A percentile compares a stretch with the other conserved stretches of the same genome.
Conservation (phyloP, 1,139 yeast genomes). For the Diutina siamensis region DNA sequence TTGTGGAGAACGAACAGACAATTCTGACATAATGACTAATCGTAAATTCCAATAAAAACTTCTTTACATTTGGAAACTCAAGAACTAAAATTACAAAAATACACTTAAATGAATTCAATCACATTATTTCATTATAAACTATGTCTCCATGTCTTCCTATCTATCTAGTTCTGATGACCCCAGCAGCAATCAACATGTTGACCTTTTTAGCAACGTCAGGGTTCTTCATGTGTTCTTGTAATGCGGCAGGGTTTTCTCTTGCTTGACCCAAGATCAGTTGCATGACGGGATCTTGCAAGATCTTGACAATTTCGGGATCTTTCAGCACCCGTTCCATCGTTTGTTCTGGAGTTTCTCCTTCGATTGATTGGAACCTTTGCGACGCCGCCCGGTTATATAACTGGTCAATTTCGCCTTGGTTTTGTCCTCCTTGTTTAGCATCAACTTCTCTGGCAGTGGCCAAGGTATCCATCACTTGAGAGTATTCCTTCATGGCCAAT, state of each 20-base stretch:
- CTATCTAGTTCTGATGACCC: conserved; percentile 87
- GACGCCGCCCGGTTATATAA: conserved; percentile 66
- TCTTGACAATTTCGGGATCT: conserved; percentile 89
- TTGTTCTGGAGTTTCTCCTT: conserved; percentile 92
- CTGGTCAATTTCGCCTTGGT: conserved; percentile 70
- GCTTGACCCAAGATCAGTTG: conserved; percentile 92
- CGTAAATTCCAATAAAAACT: too few species aligned
- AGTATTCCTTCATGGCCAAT: conserved; percentile 81
- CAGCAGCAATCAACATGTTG: conserved; percentile 87
- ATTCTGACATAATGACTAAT: too few species aligned
- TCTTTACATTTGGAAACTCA: too few species aligned
- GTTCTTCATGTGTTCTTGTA: conserved; percentile 95
- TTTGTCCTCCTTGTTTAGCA: conserved; percentile 41
- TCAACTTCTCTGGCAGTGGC: conserved; percentile 70
- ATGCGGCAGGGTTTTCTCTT: conserved; percentile 89
- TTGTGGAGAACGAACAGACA: too few species aligned
- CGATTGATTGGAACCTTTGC: conserved; percentile 69
- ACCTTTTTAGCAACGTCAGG: conserved; percentile 88
- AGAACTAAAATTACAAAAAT: too few species aligned
- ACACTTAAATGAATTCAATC: too few species aligned
- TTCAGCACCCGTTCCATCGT: conserved; percentile 82
- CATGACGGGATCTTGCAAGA: conserved; percentile 95
- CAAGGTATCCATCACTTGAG: conserved; percentile 73
- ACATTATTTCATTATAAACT: not conserved
- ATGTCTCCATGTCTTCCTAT: not conserved